Conservation (phyloP, 108 stramenopile species). For the Stephanodiscus triporus region DNA sequence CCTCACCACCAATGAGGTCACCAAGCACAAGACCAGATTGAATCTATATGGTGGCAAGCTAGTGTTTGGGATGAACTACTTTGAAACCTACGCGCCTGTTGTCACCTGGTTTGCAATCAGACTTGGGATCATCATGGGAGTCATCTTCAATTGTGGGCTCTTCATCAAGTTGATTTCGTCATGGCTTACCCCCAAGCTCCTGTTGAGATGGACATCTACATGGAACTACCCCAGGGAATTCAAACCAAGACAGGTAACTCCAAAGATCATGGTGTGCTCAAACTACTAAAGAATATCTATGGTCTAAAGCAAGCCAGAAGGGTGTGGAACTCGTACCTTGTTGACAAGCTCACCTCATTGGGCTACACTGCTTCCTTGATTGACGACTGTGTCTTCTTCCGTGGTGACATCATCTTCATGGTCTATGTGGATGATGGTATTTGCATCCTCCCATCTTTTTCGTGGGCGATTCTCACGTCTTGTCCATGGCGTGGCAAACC, state of each 20-base stretch:
- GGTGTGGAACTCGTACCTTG: constrained; percentile 48
- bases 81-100: neutral
- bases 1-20: constrained; percentile 20
- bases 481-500: constrained; percentile 68
- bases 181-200: constrained; percentile 26
- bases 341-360: constrained; percentile 13
- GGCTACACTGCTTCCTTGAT: constrained; percentile 36
- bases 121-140: neutral
- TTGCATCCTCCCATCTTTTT: constrained; percentile 44
- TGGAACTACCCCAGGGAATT: constrained; percentile 29
- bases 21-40: constrained; percentile 31
- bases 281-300: constrained; percentile 35
- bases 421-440: too few species aligned
- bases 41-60: neutral
- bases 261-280: constrained; percentile 5
- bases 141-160: too few species aligned
- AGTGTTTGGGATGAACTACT: neutral
- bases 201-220: constrained; percentile 28
- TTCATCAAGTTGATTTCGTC: too few species aligned
- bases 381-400: too few species aligned
- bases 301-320: constrained; percentile 50
- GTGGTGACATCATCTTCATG: too few species aligned
- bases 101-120: constrained; percentile 1
- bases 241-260: constrained; percentile 2
- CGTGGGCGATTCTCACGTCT: constrained; percentile 65